These are phyloP conservation scores for Platanthera guangdongensis DNA, from an alignment of 106 monocot genomes.

Conservation along the genomic window DNA sequence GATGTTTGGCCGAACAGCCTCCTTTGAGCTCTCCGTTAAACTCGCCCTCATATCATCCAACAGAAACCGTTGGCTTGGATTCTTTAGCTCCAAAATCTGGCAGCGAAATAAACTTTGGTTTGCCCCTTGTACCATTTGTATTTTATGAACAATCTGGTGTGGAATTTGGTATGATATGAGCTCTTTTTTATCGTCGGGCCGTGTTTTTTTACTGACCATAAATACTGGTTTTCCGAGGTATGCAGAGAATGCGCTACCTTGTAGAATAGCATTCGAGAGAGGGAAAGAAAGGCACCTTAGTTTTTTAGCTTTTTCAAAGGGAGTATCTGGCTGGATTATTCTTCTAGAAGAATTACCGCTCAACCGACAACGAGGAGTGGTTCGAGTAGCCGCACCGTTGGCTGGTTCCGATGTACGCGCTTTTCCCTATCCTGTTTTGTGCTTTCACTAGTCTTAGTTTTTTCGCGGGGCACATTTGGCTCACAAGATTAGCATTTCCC, in stretches of 20 bases:
- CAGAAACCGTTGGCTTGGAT: constrained; percentile 43
- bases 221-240: constrained; percentile 8
- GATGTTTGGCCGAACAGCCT: constrained; percentile 55
- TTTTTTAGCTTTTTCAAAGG: constrained; percentile 73
- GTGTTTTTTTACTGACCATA: not conserved
- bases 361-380: constrained; percentile 51
- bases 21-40: constrained; percentile 38
- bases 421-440: constrained; percentile 2
- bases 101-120: constrained; percentile 74
- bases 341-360: constrained; percentile 69
- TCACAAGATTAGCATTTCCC: not conserved
- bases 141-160: not conserved
- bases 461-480: not conserved
- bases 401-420: constrained; percentile 79
- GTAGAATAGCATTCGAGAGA: constrained; percentile 98
- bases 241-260: constrained; percentile 66
- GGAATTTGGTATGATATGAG: not conserved
- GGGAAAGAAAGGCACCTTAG: constrained; percentile 83
- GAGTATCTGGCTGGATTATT: constrained; percentile 78
- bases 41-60: constrained; percentile 25
- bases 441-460: not conserved
- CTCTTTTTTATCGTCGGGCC: not conserved
- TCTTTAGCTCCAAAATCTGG: constrained; percentile 70
- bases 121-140: constrained; percentile 5
- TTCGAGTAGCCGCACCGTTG: constrained; percentile 86